Evolutionary conservation across 73 alveolate species (phyloP), one percentile per base, ranked within the genome.

Genomic region (Paramecium sonneborni): DNA sequence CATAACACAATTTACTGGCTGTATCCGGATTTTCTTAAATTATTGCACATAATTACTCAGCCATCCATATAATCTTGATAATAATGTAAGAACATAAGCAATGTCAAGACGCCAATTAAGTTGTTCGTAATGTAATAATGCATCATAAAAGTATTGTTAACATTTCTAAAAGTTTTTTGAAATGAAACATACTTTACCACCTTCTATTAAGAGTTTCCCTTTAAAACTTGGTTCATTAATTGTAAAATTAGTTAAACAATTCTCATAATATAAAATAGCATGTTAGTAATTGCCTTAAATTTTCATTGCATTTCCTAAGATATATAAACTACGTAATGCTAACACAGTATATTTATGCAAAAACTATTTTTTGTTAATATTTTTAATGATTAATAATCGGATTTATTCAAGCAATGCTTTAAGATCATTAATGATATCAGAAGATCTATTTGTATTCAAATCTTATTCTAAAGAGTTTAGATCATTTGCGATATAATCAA

Each of bases 1-100:
- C 86, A 72, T 72, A 72, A 35, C 86, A 35, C 57, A 72, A 72
- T 72, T 72, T 72, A 35, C 24, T 72, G 52, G 86, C 86, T 28
- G 57, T 20, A 37, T 72, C 86, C 9, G 26, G 57, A 72, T 72
- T 72, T 72, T 72, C 86, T 72, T 30, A 72, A 30, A 32, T 62
- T 32, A 62, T 30, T 30, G 39, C 84, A 62, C 34, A 72, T 72
- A 28, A 72, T 34, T 72, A 72, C 86, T 72, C 44, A 72, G 3
- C 57, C 55, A 72, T 35, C 58, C 55, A 72, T 72, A 32, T 1
- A 72, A 37, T 30, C 86, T 30, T 28, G 86, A 34, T 34, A 72
- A 7, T n/a, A 10, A 21, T 72, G 57, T 37, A 1, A 72, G 57
- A 28, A 41, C 44, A 35, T 72, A 35, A 18, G 86, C 86, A 35